phyloP scores from a whole-genome alignment of 495 filamentous ascomycete species.

The Tuber magnatum region DNA sequence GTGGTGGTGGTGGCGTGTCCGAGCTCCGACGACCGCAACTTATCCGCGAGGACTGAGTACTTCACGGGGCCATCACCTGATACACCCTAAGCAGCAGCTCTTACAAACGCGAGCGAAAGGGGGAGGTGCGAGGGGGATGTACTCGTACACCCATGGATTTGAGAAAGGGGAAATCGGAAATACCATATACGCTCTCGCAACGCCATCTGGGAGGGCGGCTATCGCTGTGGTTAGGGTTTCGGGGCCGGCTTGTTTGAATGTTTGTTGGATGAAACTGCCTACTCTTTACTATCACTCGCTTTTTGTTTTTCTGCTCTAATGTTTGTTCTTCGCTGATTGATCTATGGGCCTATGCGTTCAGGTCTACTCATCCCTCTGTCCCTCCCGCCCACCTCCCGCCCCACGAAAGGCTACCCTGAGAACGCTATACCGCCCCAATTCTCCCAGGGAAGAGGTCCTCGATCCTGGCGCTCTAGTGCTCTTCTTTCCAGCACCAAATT shows the following conservation, averaged over 20 bases:
- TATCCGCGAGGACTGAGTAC: neutral
- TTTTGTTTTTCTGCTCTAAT: neutral
- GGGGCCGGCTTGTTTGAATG: constrained; percentile 58
- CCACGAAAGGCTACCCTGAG: constrained; percentile 71
- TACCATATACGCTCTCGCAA: constrained; percentile 91
- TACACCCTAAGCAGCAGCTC: neutral
- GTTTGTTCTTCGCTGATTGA: neutral
- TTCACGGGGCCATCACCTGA: neutral
- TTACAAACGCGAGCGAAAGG: neutral
- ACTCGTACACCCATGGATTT: constrained; percentile 8
- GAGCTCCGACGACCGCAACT: neutral
- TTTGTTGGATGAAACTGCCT: constrained; percentile 11
- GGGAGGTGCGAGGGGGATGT: neutral
- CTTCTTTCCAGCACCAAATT: constrained; percentile 77
- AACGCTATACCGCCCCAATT: constrained; percentile 61
- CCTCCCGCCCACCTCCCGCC: constrained; percentile 54
- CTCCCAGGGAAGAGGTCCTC: constrained; percentile 50
- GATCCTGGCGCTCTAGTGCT: constrained; percentile 77
- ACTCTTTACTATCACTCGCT: neutral
- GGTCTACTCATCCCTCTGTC: constrained; percentile 75
- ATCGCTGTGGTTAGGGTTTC: constrained; percentile 90
- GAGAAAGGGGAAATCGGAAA: constrained; percentile 28
- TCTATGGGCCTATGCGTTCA: constrained; percentile 39
- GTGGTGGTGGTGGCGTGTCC: neutral
- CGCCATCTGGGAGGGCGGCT: constrained; percentile 74